A percentile compares a stretch with the other conserved stretches of the same genome.
These are phyloP conservation scores for Vigna unguiculata DNA, from an alignment of 306 rosid species.

Conservation along the genomic window DNA sequence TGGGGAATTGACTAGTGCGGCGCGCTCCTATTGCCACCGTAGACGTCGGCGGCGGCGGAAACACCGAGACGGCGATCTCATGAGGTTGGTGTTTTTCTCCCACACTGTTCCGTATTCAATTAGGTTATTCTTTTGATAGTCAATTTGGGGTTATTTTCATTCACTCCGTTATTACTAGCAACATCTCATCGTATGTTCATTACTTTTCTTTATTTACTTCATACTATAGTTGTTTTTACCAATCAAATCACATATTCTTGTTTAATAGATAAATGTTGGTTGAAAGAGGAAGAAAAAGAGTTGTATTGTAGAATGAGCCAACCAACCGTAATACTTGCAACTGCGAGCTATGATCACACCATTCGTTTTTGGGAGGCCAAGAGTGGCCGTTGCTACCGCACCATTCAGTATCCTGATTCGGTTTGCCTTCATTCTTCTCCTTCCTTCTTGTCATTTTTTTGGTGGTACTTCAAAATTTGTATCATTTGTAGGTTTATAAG, in stretches of 20 bases:
- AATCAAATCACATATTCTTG: not conserved
- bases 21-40: not conserved
- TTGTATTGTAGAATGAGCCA: constrained; percentile 68
- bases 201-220: not conserved
- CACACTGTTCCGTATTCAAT: not conserved
- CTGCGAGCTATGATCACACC: constrained; percentile 97
- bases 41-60: constrained; percentile 18
- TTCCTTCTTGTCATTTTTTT: not conserved
- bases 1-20: constrained; percentile 35
- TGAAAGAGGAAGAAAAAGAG: constrained; percentile 18
- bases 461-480: constrained; percentile 2
- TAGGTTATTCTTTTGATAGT: not conserved
- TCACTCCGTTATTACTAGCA: not conserved
- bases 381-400: constrained; percentile 96
- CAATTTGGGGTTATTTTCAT: not conserved
- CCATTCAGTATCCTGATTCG: constrained; percentile 96
- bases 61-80: not conserved
- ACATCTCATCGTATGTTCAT: constrained; percentile 7
- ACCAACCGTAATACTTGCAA: constrained; percentile 92
- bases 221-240: not conserved
- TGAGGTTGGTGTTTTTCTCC: constrained; percentile 1
- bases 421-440: constrained; percentile 46
- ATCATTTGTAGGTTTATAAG: not conserved
- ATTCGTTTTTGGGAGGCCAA: constrained; percentile 99
- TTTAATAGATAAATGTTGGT: constrained; percentile 44